These are phyloP conservation scores for Blastobotrys apis DNA, from an alignment of 1,139 yeast genomes.

Conservation along the genomic window DNA sequence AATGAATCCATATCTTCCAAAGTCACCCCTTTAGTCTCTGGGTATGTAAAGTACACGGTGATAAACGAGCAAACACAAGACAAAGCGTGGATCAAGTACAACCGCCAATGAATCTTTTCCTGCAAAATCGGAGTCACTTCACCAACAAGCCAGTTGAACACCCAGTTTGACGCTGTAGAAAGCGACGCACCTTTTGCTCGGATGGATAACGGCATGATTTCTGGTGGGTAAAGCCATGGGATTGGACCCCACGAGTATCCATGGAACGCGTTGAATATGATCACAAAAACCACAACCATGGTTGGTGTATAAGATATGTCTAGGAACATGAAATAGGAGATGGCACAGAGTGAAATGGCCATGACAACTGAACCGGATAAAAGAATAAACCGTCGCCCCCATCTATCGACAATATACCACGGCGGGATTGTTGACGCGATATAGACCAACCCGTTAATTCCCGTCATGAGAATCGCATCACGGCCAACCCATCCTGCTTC, in stretches of 20 bases:
- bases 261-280: slow-evolving; percentile 77
- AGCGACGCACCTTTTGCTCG: slow-evolving; percentile 89
- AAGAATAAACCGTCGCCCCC: slow-evolving; percentile 86
- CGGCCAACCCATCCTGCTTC: slow-evolving; percentile 94
- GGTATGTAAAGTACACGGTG: slow-evolving; percentile 65
- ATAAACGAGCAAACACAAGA: slow-evolving; percentile 71
- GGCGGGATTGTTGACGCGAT: slow-evolving; percentile 78
- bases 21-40: slow-evolving; percentile 86
- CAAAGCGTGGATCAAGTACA: slow-evolving; percentile 75
- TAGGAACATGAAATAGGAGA: slow-evolving; percentile 62
- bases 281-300: slow-evolving; percentile 69
- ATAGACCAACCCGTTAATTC: slow-evolving; percentile 77
- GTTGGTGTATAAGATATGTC: slow-evolving; percentile 61
- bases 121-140: slow-evolving; percentile 84
- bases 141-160: slow-evolving; percentile 89
- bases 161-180: slow-evolving; percentile 91
- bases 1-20: slow-evolving; percentile 84
- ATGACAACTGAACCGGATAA: slow-evolving; percentile 73
- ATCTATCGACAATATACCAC: slow-evolving; percentile 81
- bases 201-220: slow-evolving; percentile 81
- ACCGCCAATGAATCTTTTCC: slow-evolving; percentile 70
- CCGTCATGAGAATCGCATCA: slow-evolving; percentile 86
- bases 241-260: slow-evolving; percentile 91
- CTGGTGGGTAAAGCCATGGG: slow-evolving; percentile 89
- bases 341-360: slow-evolving; percentile 64